A percentile compares a stretch with the other conserved stretches of the same genome.
phyloP scores from a whole-genome alignment of 805 yeast genomes.

The Myxozyma melibiosi region DNA sequence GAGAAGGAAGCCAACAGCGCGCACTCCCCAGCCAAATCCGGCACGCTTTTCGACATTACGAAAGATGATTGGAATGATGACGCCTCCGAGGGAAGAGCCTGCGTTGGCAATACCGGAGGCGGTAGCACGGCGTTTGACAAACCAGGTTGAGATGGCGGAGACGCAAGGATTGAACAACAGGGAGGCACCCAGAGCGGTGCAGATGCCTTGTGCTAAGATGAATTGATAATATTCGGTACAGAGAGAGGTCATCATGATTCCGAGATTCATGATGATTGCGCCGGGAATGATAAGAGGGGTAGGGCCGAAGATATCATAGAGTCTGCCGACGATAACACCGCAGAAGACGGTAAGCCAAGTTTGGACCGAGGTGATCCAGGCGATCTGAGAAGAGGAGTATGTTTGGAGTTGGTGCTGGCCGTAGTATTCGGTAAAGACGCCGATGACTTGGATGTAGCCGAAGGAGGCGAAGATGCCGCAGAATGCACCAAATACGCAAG shows the following conservation, averaged over 20 bases:
- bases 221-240: conserved; percentile 54
- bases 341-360: conserved; percentile 37
- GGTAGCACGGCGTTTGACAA: conserved; percentile 47
- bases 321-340: conserved; percentile 35
- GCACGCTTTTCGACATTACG: conserved; percentile 46
- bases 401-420: conserved; percentile 31
- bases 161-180: conserved; percentile 50
- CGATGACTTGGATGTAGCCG: conserved; percentile 49
- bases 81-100: conserved; percentile 58
- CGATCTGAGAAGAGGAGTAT: conserved; percentile 37
- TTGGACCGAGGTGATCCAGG: conserved; percentile 43
- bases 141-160: conserved; percentile 52
- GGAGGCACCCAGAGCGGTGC: conserved; percentile 51
- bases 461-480: conserved; percentile 59
- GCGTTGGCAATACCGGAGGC: conserved; percentile 52
- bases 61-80: conserved; percentile 52
- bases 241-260: conserved; percentile 43
- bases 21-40: conserved; percentile 59
- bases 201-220: conserved; percentile 53
- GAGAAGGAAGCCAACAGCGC: conserved; percentile 52
- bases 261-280: conserved; percentile 34
- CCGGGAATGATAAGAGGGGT: conserved; percentile 30
- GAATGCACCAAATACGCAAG: conserved; percentile 56
- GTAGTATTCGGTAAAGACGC: conserved; percentile 38
- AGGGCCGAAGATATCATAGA: conserved; percentile 30